Percentiles rank a stretch among this genome's conserved stretches.
phyloP scores from a whole-genome alignment of 805 yeast species.

The Candida succiphila region DNA sequence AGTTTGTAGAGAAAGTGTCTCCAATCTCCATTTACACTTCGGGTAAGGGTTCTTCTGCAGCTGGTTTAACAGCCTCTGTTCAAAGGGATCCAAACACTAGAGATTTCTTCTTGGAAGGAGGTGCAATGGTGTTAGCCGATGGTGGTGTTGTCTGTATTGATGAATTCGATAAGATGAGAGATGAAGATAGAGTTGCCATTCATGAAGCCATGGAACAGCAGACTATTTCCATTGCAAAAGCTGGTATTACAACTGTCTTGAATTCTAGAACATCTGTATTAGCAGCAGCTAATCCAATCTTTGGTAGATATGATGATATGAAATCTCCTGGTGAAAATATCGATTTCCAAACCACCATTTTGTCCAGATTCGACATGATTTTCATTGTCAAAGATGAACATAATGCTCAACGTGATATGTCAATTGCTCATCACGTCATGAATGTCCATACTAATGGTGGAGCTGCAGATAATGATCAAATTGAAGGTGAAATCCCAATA shows the following conservation, averaged over 20 bases:
- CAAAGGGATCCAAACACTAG: conserved; percentile 91
- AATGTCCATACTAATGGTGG: conserved; percentile 82
- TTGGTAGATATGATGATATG: conserved; percentile 93
- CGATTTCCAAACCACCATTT: conserved; percentile 93
- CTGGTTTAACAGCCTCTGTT: conserved; percentile 94
- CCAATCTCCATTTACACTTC: conserved; percentile 95
- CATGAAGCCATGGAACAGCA: conserved; percentile 99
- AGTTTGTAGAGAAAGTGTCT: conserved; percentile 89
- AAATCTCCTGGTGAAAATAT: conserved; percentile 97
- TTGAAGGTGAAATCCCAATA: conserved; percentile 80
- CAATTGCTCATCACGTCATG: conserved; percentile 92
- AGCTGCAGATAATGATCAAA: conserved; percentile 30
- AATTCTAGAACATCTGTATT: conserved; percentile 94
- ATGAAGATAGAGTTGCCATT: conserved; percentile 84
- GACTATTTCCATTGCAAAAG: conserved; percentile 95
- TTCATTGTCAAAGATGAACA: conserved; percentile 95
- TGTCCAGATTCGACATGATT: conserved; percentile 98
- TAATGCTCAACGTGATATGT: conserved; percentile 71
- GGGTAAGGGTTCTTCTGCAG: conserved; percentile 98
- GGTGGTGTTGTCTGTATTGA: conserved; percentile 99
- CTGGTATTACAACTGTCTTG: conserved; percentile 94
- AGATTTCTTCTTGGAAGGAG: conserved; percentile 88
- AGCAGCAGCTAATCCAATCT: conserved; percentile 95
- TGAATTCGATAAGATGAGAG: conserved; percentile 97
- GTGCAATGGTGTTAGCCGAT: conserved; percentile 92